phyloP scores from a whole-genome alignment of 805 yeast species.

The Wickerhamiella allomyrinae region DNA sequence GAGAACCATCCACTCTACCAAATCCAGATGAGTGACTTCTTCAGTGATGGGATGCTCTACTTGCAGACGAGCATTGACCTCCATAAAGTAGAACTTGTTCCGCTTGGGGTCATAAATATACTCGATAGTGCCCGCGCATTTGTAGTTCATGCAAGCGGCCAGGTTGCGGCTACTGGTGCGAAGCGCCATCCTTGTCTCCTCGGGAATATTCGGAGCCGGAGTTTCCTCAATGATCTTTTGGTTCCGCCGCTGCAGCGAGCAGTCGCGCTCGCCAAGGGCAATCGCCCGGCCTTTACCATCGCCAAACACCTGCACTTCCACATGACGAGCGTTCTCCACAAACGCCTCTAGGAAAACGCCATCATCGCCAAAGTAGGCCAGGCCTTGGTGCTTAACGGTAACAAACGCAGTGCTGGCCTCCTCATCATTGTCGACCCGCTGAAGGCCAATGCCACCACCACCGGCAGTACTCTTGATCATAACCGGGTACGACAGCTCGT shows the following conservation, averaged over 20 bases:
- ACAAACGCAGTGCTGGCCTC: conserved; percentile 78
- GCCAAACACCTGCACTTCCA: conserved; percentile 92
- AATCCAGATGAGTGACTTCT: conserved; percentile 82
- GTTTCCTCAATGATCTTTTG: conserved; percentile 95
- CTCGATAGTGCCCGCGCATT: conserved; percentile 96
- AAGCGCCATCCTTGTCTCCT: conserved; percentile 56
- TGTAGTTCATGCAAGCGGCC: conserved; percentile 72
- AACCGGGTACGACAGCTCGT: conserved; percentile 62
- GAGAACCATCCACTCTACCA: conserved; percentile 91
- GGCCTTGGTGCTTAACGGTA: conserved; percentile 88
- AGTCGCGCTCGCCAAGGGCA: conserved; percentile 93
- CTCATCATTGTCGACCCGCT: conserved; percentile 69
- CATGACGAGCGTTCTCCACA: conserved; percentile 91
- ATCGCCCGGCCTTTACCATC: conserved; percentile 89
- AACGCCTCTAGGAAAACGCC: conserved; percentile 93
- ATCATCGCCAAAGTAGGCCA: conserved; percentile 82
- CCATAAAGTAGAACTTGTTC: conserved; percentile 86
- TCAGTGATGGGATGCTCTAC: conserved; percentile 98
- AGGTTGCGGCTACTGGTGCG: conserved; percentile 73
- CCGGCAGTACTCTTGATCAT: conserved; percentile 98
- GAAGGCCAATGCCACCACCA: conserved; percentile 98
- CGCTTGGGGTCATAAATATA: conserved; percentile 76
- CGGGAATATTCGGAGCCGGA: conserved; percentile 91
- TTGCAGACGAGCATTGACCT: conserved; percentile 91
- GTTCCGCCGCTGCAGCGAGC: conserved; percentile 93